These are phyloP conservation scores for Drosera spatulata DNA, from an alignment of 179 eudicot species.

Conservation along the genomic window DNA sequence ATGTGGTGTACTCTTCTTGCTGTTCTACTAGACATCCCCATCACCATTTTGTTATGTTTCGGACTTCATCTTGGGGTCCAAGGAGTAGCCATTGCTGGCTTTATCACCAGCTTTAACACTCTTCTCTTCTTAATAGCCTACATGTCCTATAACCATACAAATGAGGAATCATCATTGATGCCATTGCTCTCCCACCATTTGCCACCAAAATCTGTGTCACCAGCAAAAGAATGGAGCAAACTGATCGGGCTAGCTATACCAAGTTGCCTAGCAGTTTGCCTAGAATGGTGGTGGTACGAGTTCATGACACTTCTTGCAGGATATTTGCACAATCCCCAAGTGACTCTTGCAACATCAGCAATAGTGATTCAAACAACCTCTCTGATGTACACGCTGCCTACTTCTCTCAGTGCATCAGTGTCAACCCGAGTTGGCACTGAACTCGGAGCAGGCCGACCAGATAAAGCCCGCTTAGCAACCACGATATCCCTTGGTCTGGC, in stretches of 20 bases:
- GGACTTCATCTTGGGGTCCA: slow-evolving; percentile 44
- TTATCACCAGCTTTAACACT: slow-evolving; percentile 43
- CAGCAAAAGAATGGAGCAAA: slow-evolving; percentile 47
- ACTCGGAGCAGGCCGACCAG: slow-evolving; percentile 75
- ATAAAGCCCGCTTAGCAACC: slow-evolving; percentile 57
- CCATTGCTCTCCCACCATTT: slow-evolving; percentile 23
- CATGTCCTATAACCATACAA: slow-evolving; percentile 20
- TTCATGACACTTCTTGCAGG: slow-evolving; percentile 86
- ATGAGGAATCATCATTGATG: slow-evolving; percentile 16
- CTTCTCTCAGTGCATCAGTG: slow-evolving; percentile 67
- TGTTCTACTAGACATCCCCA: slow-evolving; percentile 49
- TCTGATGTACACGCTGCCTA: slow-evolving; percentile 73
- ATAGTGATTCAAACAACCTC: slow-evolving; percentile 88
- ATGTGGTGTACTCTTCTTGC: slow-evolving; percentile 66
- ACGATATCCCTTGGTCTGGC: slow-evolving; percentile 45
- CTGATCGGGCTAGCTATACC: slow-evolving; percentile 62
- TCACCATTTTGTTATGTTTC: slow-evolving; percentile 51
- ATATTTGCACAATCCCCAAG: slow-evolving; percentile 55
- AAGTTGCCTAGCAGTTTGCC: slow-evolving; percentile 67
- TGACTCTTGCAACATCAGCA: slow-evolving; percentile 73
- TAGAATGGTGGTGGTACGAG: slow-evolving; percentile 98
- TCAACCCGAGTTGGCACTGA: slow-evolving; percentile 82
- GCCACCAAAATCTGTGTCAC: slow-evolving; percentile 15
- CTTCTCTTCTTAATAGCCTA: slow-evolving; percentile 47
- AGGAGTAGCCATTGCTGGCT: slow-evolving; percentile 59